Conservation (phyloP, 495 filamentous ascomycete species). For the Annulohypoxylon nitens region DNA sequence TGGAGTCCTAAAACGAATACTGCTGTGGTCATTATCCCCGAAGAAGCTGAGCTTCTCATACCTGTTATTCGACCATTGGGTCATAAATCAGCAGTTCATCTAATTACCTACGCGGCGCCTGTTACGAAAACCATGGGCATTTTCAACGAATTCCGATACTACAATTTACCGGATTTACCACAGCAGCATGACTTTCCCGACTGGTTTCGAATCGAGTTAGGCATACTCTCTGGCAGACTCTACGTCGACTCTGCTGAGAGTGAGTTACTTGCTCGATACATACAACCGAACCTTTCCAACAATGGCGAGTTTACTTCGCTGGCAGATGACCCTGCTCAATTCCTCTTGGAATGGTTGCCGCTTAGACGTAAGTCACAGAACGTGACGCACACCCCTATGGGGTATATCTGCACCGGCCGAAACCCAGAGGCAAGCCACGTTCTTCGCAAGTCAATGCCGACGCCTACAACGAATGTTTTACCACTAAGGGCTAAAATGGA, state of each 20-base stretch:
- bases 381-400: slow-evolving; percentile 68
- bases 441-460: slow-evolving; percentile 45
- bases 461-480: background rate
- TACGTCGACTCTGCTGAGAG: slow-evolving; percentile 65
- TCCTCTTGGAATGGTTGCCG: slow-evolving; percentile 66
- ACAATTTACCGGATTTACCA: slow-evolving; percentile 62
- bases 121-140: slow-evolving; percentile 66
- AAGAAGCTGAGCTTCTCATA: slow-evolving; percentile 67
- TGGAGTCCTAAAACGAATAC: slow-evolving; percentile 52
- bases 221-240: slow-evolving; percentile 67
- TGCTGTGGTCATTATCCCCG: slow-evolving; percentile 65
- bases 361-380: slow-evolving; percentile 65
- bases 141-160: slow-evolving; percentile 65
- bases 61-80: slow-evolving; percentile 50
- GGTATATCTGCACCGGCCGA: slow-evolving; percentile 63
- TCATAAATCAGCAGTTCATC: slow-evolving; percentile 39
- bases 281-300: slow-evolving; percentile 13
- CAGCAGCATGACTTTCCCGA: slow-evolving; percentile 50
- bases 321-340: slow-evolving; percentile 51
- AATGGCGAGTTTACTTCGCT: slow-evolving; percentile 26
- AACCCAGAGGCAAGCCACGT: slow-evolving; percentile 54
- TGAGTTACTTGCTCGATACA: slow-evolving; percentile 6
- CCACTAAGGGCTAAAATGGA: too few species aligned
- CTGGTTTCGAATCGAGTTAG: slow-evolving; percentile 66
- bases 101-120: slow-evolving; percentile 67